Evolutionary conservation across 2,329 filamentous ascomycete species (phyloP).

Genomic region (Fusarium foetens): DNA sequence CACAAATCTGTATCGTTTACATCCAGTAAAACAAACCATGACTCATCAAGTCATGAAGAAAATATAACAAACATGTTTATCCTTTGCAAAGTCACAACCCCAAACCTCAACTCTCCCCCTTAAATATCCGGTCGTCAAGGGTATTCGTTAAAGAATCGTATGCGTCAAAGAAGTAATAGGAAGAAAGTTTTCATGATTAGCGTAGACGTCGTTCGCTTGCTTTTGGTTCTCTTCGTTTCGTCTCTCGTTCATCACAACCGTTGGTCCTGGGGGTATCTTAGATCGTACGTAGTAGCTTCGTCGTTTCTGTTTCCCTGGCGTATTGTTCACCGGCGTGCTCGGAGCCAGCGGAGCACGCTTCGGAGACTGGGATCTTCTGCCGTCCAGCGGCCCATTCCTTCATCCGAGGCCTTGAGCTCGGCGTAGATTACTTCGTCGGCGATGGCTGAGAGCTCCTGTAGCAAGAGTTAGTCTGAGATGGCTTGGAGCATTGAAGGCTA

Average conservation of each 20-base stretch:
- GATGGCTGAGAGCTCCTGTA: slow-evolving; percentile 64
- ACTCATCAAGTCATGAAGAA: slow-evolving; percentile 23
- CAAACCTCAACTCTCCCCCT: slow-evolving; percentile 12
- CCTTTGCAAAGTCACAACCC: slow-evolving; percentile 23
- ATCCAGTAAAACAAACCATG: slow-evolving; percentile 21
- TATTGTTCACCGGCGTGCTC: slow-evolving; percentile 46
- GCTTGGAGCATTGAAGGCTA: neutral
- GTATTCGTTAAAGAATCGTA: slow-evolving; percentile 41
- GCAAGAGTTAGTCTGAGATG: neutral
- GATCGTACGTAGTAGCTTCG: slow-evolving; percentile 23
- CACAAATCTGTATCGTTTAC: slow-evolving; percentile 18
- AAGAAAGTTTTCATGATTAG: slow-evolving; percentile 25
- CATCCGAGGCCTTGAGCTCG: slow-evolving; percentile 64
- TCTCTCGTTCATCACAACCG: slow-evolving; percentile 29
- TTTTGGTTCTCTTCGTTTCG: slow-evolving; percentile 23
- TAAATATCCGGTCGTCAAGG: slow-evolving; percentile 30
- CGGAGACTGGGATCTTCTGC: slow-evolving; percentile 69
- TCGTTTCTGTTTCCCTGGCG: slow-evolving; percentile 16
- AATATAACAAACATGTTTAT: slow-evolving; percentile 20
- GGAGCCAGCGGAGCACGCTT: slow-evolving; percentile 68
- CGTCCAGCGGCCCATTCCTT: slow-evolving; percentile 68
- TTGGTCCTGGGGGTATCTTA: slow-evolving; percentile 22
- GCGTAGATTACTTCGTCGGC: slow-evolving; percentile 69
- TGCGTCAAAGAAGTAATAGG: slow-evolving; percentile 26
- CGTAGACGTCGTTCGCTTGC: slow-evolving; percentile 19